Evolutionary conservation across 495 filamentous ascomycete genomes (phyloP).

Genomic region (Letharia columbiana): DNA sequence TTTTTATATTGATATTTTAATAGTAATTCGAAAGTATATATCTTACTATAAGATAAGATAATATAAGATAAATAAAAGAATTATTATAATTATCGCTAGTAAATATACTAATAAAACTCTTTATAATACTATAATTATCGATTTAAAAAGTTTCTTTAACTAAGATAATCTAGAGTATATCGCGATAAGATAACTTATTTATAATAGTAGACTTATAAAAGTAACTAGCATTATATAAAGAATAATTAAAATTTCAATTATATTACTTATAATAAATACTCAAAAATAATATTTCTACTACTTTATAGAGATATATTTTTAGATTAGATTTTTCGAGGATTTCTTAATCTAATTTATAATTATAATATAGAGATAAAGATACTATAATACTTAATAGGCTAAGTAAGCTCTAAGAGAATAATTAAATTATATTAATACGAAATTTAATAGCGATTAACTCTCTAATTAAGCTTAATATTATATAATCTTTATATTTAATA

Average conservation of each 20-base stretch:
- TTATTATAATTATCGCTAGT: background rate
- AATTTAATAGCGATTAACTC: background rate
- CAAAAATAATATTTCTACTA: background rate
- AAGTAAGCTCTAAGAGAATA: background rate
- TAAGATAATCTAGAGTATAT: background rate
- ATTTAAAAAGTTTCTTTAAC: background rate
- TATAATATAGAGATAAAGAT: too few relatives aligned
- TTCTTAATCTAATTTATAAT: background rate
- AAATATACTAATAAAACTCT: background rate
- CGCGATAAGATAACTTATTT: conserved; percentile 4
- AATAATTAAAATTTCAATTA: too few relatives aligned
- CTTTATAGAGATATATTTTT: background rate
- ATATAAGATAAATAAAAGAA: background rate
- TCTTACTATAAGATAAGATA: background rate
- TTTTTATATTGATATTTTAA: conserved; percentile 9
- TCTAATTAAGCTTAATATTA: background rate
- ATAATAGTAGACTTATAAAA: conserved; percentile 7
- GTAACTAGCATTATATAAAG: conserved; percentile 1
- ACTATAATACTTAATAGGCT: too few relatives aligned
- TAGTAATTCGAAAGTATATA: background rate
- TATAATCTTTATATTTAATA: too few relatives aligned
- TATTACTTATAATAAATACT: background rate
- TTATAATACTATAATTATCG: background rate
- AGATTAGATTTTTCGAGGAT: conserved; percentile 3
- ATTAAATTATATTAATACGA: conserved; percentile 9